Conservation (phyloP, 495 filamentous ascomycete species). For the Talaromyces liani region DNA sequence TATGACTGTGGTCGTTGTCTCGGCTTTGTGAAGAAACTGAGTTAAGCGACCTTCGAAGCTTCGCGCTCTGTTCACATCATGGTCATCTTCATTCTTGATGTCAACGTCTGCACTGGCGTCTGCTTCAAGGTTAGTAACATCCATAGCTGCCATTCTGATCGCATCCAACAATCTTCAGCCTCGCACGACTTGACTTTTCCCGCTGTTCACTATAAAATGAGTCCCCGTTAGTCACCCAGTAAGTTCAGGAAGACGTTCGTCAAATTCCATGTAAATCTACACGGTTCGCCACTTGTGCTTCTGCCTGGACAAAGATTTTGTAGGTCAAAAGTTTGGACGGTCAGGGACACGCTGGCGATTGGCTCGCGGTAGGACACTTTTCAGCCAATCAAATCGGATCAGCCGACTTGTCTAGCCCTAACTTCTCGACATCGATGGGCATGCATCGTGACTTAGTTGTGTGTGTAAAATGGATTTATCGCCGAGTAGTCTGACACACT, state of each 20-base stretch:
- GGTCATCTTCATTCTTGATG: slow-evolving; percentile 3
- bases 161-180: background rate
- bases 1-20: slow-evolving; percentile 10
- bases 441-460: background rate
- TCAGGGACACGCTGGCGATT: background rate
- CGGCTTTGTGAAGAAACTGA: slow-evolving; percentile 26
- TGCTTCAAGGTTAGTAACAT: background rate
- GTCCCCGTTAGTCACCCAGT: background rate
- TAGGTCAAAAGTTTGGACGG: background rate
- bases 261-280: background rate
- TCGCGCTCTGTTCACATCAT: slow-evolving; percentile 29
- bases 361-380: background rate
- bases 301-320: background rate
- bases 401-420: background rate
- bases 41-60: slow-evolving; percentile 53
- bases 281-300: background rate
- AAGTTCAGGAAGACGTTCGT: background rate
- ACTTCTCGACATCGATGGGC: background rate
- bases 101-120: background rate
- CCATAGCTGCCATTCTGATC: background rate
- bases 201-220: background rate
- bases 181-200: background rate
- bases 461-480: background rate
- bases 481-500: background rate
- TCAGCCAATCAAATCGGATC: background rate